phyloP scores from a whole-genome alignment of 768 basidiomycete genomes.

The Mycena metata region DNA sequence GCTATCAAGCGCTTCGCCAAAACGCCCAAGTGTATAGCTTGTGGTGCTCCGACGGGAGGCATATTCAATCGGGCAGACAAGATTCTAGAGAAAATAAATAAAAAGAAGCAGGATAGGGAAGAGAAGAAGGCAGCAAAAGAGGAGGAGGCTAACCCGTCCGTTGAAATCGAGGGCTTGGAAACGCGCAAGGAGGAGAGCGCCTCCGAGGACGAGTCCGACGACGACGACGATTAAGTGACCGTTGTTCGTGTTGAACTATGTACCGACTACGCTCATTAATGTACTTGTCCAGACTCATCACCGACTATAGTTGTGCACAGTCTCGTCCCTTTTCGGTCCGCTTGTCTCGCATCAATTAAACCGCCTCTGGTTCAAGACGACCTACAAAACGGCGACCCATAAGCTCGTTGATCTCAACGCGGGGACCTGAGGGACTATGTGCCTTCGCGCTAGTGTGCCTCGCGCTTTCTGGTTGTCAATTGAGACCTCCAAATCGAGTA shows the following conservation, averaged over 20 bases:
- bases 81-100: conserved; percentile 88
- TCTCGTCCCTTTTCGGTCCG: conserved; percentile 29
- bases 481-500: conserved; percentile 27
- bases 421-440: conserved; percentile 22
- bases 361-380: conserved; percentile 1
- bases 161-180: conserved; percentile 75
- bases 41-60: conserved; percentile 92
- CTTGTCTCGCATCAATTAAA: conserved; percentile 3
- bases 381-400: conserved; percentile 8
- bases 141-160: conserved; percentile 52
- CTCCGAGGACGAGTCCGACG: conserved; percentile 52
- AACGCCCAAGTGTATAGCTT: conserved; percentile 96
- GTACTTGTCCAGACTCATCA: conserved; percentile 5
- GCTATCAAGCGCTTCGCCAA: conserved; percentile 95
- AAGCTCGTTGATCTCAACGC: conserved; percentile 24
- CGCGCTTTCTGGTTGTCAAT: conserved; percentile 11
- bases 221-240: conserved; percentile 47
- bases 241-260: conserved; percentile 19
- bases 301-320: conserved; percentile 31
- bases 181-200: conserved; percentile 45
- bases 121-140: conserved; percentile 63
- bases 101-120: conserved; percentile 72
- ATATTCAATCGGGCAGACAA: conserved; percentile 98
- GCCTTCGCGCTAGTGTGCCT: conserved; percentile 18
- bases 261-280: conserved; percentile 22